phyloP scores from a whole-genome alignment of 768 basidiomycete species.

The Suillus luteus region DNA sequence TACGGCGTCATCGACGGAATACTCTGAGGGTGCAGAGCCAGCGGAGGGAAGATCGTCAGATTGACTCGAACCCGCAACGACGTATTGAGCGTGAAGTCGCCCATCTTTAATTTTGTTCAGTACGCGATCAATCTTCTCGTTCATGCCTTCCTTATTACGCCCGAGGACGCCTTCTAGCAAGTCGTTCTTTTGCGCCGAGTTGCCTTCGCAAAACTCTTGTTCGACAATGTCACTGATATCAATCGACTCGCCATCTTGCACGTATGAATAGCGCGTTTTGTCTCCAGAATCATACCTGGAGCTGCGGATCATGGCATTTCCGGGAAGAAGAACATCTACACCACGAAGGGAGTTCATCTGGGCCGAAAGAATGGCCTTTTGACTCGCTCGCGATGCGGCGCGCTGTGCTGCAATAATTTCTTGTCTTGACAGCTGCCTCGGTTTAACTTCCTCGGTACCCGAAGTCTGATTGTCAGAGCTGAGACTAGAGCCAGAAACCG shows the following conservation, averaged over 20 bases:
- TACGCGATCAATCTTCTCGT: conserved; percentile 73
- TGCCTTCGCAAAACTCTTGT: conserved; percentile 74
- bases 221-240: conserved; percentile 95
- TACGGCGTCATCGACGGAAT: conserved; percentile 51
- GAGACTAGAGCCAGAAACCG: conserved; percentile 55
- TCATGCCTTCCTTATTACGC: conserved; percentile 57
- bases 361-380: conserved; percentile 81
- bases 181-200: conserved; percentile 49
- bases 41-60: conserved; percentile 31
- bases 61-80: conserved; percentile 9
- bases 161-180: conserved; percentile 68
- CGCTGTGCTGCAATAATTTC: conserved; percentile 95
- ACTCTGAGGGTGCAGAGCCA: conserved; percentile 43
- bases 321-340: conserved; percentile 84
- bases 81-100: conserved; percentile 41
- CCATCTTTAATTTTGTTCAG: conserved; percentile 74
- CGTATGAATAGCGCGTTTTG: conserved; percentile 89
- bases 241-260: conserved; percentile 88
- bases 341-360: conserved; percentile 85
- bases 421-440: conserved; percentile 59
- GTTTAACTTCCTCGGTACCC: conserved; percentile 38
- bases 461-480: conserved; percentile 45
- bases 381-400: conserved; percentile 82
- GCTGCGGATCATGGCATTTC: conserved; percentile 84
- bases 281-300: conserved; percentile 72